Conservation (phyloP, 805 yeast species). For the Starmerella ratchasimensis region DNA sequence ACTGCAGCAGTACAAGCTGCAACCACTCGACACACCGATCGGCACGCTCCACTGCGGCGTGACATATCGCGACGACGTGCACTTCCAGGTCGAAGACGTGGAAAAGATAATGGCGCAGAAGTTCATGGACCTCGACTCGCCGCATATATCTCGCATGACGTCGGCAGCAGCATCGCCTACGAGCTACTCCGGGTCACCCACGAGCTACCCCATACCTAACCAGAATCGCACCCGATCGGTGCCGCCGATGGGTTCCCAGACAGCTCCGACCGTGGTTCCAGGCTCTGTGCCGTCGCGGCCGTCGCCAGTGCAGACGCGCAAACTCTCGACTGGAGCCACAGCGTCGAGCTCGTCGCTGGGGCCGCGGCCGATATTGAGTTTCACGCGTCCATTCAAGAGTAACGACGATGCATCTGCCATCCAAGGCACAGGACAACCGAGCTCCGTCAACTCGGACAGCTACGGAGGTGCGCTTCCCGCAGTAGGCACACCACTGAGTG, state of each 20-base stretch:
- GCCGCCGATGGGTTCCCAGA: not conserved
- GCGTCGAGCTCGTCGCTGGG: slow-evolving; percentile 5
- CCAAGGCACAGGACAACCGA: not conserved
- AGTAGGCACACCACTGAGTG: not conserved
- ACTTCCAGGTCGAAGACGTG: slow-evolving; percentile 52
- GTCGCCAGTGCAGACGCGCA: not conserved
- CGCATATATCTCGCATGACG: slow-evolving; percentile 12
- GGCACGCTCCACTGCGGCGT: slow-evolving; percentile 68
- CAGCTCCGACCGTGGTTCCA: not conserved
- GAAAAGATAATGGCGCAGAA: slow-evolving; percentile 51
- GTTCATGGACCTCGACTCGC: slow-evolving; percentile 36
- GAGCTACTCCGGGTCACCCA: too few relatives aligned
- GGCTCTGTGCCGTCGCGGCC: not conserved
- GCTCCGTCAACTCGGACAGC: not conserved
- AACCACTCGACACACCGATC: slow-evolving; percentile 58
- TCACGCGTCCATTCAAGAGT: slow-evolving; percentile 19
- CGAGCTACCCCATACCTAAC: too few relatives aligned
- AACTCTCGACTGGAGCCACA: not conserved
- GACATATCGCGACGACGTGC: slow-evolving; percentile 59
- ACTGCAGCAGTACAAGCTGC: slow-evolving; percentile 46
- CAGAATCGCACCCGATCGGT: not conserved
- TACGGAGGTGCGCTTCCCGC: too few relatives aligned
- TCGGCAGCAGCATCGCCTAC: slow-evolving; percentile 1
- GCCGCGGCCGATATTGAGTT: slow-evolving; percentile 15
- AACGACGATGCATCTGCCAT: slow-evolving; percentile 9